Base-by-base conservation (phyloP, 129 eudicot genomes). In the Gnaphalium uliginosum region DNA sequence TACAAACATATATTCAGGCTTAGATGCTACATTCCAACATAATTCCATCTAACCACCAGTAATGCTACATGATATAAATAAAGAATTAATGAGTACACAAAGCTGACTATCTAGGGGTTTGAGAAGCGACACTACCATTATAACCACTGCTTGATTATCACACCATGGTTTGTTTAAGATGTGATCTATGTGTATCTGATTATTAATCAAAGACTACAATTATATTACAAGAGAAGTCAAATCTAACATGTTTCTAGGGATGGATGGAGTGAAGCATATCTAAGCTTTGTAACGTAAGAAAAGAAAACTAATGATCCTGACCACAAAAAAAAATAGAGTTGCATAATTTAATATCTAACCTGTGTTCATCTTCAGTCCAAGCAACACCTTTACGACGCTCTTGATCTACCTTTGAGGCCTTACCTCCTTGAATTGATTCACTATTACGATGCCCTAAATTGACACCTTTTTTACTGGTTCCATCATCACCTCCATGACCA, bases 291-390 rank as follows among this genome's bases (percentile, higher is more conserved):
- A 4, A 61, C 32, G 26, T 61, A 63, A 63, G 27, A 0, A 29
- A 14, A 5, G 5, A 73, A 62, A 8, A 25, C 43, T 8, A 73
- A 57, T 30, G 56, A 10, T 15, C 54, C 25, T 17, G 29, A 50
- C 8, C 43, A 32, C n/a, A 19, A 22, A 54, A 67, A 50, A 32
- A 33, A 67, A 50, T 54, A 71, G 50, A n/a, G 56, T 9, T 37
- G 8, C 23, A 50, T 21, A 32, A 79, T 1, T 19, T 1, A 18
- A 30, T 17, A 50, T 64, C 69, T 13, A 75, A 86, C 96, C 90
- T 90, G 85, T 90, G 96, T 48, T 90, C 96, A 67, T 90, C 96
- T 74, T 90, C 96, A 1, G 96, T 83, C 96, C 96, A 90, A 25
- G 96, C 89, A 74, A 90, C 74, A 35, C 96, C 96, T 80, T 90